Base-by-base conservation (phyloP, 2,329 filamentous ascomycete species). In the Microdochium trichocladiopsis region DNA sequence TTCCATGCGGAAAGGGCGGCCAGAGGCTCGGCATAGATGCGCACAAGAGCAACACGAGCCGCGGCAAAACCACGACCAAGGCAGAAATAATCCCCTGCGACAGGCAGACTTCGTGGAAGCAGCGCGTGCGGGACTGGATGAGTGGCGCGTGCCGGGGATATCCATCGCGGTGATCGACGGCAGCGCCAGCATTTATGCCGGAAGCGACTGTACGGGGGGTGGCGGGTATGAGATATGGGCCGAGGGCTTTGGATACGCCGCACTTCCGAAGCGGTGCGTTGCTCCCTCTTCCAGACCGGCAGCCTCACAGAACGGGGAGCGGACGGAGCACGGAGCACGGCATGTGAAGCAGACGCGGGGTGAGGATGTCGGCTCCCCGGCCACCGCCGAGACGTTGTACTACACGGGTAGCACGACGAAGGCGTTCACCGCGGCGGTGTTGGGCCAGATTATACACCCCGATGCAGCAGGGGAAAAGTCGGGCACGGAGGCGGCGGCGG, bases 391-490 rank as follows among this genome's bases (percentile, higher is more conserved):
- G 11, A 81, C 78, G 0, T 65, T 83, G 2, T 82, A 78, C 64
- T 79, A 77, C 58, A 68, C 69, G 47, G 79, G 74, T 22, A 79
- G 75, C 60, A 79, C 72, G 2, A 78, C 78, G 48, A 83, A 83
- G 61, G 74, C 76, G 4, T 74, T 79, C 58, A 78, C 76, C 2
- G 74, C 77, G 4, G 74, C 76, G 2, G 63, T 70, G 2, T 61
- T 84, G 2, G 68, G 74, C 1, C 62, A 76, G 1, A 67, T 82
- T 11, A 69, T 82, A 8, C 68, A 69, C 23, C 67, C 73, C n/a
- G n/a, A n/a, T n/a, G n/a, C n/a, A 18, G 67, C 72, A n/a, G 67
- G 72, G 50, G 55, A 53, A 57, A 11, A 49, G 50, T 14, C 50
- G 45, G 11, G 48, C 47, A 31, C 55, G 23, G 54, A 61, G 43